A percentile compares a stretch with the other conserved stretches of the same genome.
Evolutionary conservation across 2,329 filamentous ascomycete species (phyloP).

Genomic region (Daldinia sp.): DNA sequence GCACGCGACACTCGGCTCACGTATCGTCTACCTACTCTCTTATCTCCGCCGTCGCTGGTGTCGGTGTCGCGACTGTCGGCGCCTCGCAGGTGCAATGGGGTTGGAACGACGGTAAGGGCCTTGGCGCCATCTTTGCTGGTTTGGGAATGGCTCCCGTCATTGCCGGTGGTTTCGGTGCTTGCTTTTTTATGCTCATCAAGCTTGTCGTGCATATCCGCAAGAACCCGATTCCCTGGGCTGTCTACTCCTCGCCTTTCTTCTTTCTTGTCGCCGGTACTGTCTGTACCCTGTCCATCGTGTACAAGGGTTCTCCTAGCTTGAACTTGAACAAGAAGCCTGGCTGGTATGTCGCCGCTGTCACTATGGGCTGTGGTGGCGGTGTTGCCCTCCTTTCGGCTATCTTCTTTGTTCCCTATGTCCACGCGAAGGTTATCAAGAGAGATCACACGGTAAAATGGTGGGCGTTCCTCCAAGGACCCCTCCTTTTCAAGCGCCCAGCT

Average conservation of each 20-base stretch:
- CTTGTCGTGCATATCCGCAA: conserved; percentile 73
- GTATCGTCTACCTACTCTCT: conserved; percentile 78
- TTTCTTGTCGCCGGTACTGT: conserved; percentile 79
- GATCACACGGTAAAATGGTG: conserved; percentile 72
- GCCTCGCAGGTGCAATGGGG: conserved; percentile 71
- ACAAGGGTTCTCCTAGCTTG: conserved; percentile 79
- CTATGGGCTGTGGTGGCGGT: conserved; percentile 69
- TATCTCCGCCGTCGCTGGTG: conserved; percentile 72
- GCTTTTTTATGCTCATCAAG: conserved; percentile 79
- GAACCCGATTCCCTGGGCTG: conserved; percentile 75
- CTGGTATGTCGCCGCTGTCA: conserved; percentile 73
- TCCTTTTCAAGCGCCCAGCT: conserved; percentile 67
- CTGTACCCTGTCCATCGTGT: conserved; percentile 80
- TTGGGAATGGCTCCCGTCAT: conserved; percentile 75
- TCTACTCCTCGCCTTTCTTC: conserved; percentile 77
- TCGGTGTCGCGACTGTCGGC: conserved; percentile 72
- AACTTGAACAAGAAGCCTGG: conserved; percentile 70
- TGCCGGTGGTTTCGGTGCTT: conserved; percentile 69
- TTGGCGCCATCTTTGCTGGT: conserved; percentile 76
- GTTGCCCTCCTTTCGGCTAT: conserved; percentile 66
- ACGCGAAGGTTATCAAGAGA: conserved; percentile 73
- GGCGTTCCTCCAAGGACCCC: conserved; percentile 68
- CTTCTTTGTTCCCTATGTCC: conserved; percentile 78
- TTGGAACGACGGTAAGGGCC: conserved; percentile 72
- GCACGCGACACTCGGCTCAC: conserved; percentile 75